phyloP scores from a whole-genome alignment of 1,284 basidiomycete genomes.

The Ustilago xerochloae region DNA sequence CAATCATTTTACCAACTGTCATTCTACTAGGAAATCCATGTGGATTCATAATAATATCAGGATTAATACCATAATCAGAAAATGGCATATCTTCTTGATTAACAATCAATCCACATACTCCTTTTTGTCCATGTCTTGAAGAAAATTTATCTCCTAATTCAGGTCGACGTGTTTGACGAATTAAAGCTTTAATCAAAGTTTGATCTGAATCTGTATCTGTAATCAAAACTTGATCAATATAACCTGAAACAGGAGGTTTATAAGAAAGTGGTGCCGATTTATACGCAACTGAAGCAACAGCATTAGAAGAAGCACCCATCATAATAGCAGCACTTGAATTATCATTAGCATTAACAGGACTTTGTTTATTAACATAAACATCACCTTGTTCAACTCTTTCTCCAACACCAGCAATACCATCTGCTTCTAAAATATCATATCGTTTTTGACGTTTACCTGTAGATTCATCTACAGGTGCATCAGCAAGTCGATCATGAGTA shows the following conservation, averaged over 20 bases:
- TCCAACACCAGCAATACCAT: slow-evolving; percentile 94
- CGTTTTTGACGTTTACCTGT: slow-evolving; percentile 79
- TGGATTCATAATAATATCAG: slow-evolving; percentile 99
- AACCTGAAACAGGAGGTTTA: slow-evolving; percentile 77
- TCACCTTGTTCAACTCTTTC: slow-evolving; percentile 92
- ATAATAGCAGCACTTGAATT: slow-evolving; percentile 67
- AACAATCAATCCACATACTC: slow-evolving; percentile 97
- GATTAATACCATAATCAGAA: slow-evolving; percentile 94
- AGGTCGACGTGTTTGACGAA: slow-evolving; percentile 94
- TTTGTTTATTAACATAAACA: slow-evolving; percentile 96
- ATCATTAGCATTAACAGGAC: slow-evolving; percentile 86
- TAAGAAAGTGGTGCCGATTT: slow-evolving; percentile 69
- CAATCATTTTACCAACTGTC: slow-evolving; percentile 99
- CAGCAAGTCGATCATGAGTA: slow-evolving; percentile 94
- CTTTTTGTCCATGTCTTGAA: slow-evolving; percentile 97
- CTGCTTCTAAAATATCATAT: slow-evolving; percentile 88
- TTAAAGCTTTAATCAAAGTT: slow-evolving; percentile 97
- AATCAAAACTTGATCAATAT: slow-evolving; percentile 97
- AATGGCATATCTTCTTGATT: slow-evolving; percentile 99
- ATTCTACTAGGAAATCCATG: slow-evolving; percentile 99
- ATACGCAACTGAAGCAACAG: slow-evolving; percentile 71
- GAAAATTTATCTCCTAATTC: slow-evolving; percentile 99
- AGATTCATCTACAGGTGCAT: slow-evolving; percentile 82
- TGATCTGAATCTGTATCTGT: slow-evolving; percentile 91
- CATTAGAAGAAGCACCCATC: slow-evolving; percentile 28